phyloP scores from a whole-genome alignment of 306 rosid genomes.

The Canavalia ensiformis region DNA sequence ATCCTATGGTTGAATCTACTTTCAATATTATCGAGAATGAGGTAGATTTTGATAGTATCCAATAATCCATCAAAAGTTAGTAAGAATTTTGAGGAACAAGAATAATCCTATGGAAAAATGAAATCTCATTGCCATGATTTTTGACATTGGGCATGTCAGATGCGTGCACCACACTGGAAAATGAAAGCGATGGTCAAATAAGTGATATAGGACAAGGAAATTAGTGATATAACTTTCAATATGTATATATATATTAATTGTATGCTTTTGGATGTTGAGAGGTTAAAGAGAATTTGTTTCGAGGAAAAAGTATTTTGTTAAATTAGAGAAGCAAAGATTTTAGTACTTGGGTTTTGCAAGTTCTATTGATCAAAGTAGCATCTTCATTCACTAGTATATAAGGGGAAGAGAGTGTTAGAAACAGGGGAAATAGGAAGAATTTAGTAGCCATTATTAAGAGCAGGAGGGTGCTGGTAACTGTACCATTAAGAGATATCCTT shows the following conservation, averaged over 20 bases:
- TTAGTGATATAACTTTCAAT: too few relatives aligned
- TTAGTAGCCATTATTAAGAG: too few relatives aligned
- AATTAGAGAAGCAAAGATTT: too few relatives aligned
- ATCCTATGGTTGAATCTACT: background rate
- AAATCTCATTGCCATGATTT: background rate
- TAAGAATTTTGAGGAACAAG: background rate
- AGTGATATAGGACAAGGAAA: background rate
- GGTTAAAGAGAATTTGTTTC: too few relatives aligned
- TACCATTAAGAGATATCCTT: conserved; percentile 86
- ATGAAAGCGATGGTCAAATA: background rate
- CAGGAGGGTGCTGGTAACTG: conserved; percentile 36
- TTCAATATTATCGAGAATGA: background rate
- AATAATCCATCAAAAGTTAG: background rate
- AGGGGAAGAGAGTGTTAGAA: too few relatives aligned
- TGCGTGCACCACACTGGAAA: conserved; percentile 10
- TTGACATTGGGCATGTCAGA: conserved; percentile 1
- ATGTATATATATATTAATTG: too few relatives aligned
- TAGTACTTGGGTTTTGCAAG: too few relatives aligned
- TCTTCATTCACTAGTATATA: too few relatives aligned
- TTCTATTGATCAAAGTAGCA: too few relatives aligned
- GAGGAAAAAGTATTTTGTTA: too few relatives aligned
- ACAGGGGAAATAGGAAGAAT: too few relatives aligned
- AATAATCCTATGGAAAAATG: background rate
- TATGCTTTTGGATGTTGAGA: too few relatives aligned
- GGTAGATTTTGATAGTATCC: background rate